phyloP scores from a whole-genome alignment of 192 early-diverging fungal genomes.

The Lobosporangium transversale region DNA sequence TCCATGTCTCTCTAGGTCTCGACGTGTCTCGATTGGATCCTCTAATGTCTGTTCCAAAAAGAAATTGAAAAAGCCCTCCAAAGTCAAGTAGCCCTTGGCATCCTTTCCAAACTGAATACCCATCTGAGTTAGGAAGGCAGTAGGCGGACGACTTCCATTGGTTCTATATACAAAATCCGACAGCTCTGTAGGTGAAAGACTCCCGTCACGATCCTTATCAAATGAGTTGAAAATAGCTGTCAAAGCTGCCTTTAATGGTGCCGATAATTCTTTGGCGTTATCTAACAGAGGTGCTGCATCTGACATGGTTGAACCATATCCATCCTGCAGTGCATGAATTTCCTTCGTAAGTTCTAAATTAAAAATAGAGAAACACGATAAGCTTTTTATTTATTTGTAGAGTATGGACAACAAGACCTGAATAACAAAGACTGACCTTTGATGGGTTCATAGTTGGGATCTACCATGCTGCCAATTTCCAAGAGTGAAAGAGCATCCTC shows the following conservation, averaged over 20 bases:
- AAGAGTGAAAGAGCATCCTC: slow-evolving; percentile 62
- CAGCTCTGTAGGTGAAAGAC: slow-evolving; percentile 54
- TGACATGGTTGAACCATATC: slow-evolving; percentile 52
- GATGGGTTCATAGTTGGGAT: slow-evolving; percentile 62
- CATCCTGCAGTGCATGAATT: slow-evolving; percentile 57
- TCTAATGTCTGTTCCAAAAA: slow-evolving; percentile 66
- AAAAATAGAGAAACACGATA: neutral
- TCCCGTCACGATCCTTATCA: slow-evolving; percentile 60
- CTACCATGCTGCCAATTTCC: slow-evolving; percentile 61
- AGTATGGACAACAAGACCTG: neutral
- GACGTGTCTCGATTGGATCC: slow-evolving; percentile 65
- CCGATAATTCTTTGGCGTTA: slow-evolving; percentile 46
- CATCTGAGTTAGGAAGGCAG: slow-evolving; percentile 63
- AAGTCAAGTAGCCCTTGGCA: slow-evolving; percentile 55
- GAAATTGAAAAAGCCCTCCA: slow-evolving; percentile 64
- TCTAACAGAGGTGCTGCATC: slow-evolving; percentile 53
- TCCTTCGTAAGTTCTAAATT: slow-evolving; percentile 57
- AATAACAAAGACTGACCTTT: slow-evolving; percentile 35
- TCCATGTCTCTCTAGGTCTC: slow-evolving; percentile 61
- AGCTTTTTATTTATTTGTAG: neutral
- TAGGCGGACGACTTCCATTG: slow-evolving; percentile 62
- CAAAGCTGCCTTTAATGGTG: slow-evolving; percentile 48
- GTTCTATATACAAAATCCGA: slow-evolving; percentile 59
- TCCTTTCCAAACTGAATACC: slow-evolving; percentile 61
- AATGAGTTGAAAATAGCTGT: slow-evolving; percentile 57